Evolutionary conservation across 2,329 filamentous ascomycete species (phyloP).

Genomic region (Monosporascus ibericus): DNA sequence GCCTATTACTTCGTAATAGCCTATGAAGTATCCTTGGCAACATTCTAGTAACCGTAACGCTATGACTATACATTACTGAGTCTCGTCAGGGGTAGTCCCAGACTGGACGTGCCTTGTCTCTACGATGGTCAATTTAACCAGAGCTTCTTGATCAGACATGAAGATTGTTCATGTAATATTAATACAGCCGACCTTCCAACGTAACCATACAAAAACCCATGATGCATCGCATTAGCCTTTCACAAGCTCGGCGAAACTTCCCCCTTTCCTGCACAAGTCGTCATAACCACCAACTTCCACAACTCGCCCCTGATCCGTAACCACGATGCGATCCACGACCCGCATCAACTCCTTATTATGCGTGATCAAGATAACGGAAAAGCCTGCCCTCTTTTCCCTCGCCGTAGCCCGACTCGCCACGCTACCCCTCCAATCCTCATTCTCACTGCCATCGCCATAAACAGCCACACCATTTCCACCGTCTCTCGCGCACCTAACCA

Average conservation of each 20-base stretch:
- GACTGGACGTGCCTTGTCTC: too few species aligned
- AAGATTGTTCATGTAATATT: not conserved
- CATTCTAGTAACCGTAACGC: too few species aligned
- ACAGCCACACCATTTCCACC: conserved; percentile 2
- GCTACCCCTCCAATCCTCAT: conserved; percentile 7
- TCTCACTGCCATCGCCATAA: not conserved
- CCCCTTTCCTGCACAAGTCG: conserved; percentile 43
- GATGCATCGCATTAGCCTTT: conserved; percentile 14
- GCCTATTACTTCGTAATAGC: too few species aligned
- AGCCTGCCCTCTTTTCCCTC: conserved; percentile 12
- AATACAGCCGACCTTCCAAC: not conserved
- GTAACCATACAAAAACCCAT: conserved; percentile 2
- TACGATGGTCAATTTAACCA: too few species aligned
- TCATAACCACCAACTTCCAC: conserved; percentile 63
- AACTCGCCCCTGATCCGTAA: conserved; percentile 62
- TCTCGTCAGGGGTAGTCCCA: too few species aligned
- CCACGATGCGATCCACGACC: conserved; percentile 65
- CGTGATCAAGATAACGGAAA: conserved; percentile 76
- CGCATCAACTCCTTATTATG: conserved; percentile 84
- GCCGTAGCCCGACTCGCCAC: conserved; percentile 13
- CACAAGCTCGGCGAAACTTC: conserved; percentile 41
- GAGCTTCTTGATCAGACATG: too few species aligned
- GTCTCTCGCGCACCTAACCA: conserved; percentile 34
- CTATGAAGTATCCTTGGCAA: too few species aligned
- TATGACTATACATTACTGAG: too few species aligned